Evolutionary conservation across 495 filamentous ascomycete genomes (phyloP), one percentile per base, ranked within the genome.

Genomic region (Penicillium antarcticum): DNA sequence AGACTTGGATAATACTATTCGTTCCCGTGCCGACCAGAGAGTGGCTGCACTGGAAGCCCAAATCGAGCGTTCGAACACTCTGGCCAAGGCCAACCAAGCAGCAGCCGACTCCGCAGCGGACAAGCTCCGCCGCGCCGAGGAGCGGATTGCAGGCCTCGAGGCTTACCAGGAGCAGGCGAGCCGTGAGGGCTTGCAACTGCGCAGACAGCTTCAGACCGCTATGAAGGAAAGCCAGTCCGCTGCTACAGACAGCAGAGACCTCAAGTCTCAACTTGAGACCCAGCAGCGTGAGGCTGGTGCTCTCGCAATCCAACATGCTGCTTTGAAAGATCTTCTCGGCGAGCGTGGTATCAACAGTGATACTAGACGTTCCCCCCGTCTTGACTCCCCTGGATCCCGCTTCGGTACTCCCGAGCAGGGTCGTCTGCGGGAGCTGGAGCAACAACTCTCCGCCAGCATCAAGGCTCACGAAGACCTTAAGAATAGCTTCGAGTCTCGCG

Each of bases 101-200:
- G 91, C 94, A 44, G 94, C 92, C n/a, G 90, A 99, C 65, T 70
- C 78, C 16, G 91, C 91, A 2, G 83, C 88, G 2, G 91, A 96
- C 56, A 96, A 89, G 66, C 79, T 99, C 31, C 86, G 92, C 9
- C 83, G 88, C 43, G 94, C 94, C 7, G 95, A 97, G 69, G 95
- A 95, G 66, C 82, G 95, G 6, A 97, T 99, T 63, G 95, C 94
- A 13, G 92, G 92, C 3, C 78, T 99, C 5, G 94, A 99, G 69
- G 89, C 89, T 2, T 96, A 96, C 65, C 94, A 99, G 71, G 92
- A 97, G 61, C 94, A 99, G 72, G 84, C 91, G 5, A 97, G 91
- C 65, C 79, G 94, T 31, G 94, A 99, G 68, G 87, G 89, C 31
- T 80, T 99, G 48, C 82, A 86, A 29, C 86, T 97, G 36, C 86